These are phyloP conservation scores for Cutaneotrichosporon spelunceum DNA, from an alignment of 1,284 basidiomycete species.

Conservation along the genomic window DNA sequence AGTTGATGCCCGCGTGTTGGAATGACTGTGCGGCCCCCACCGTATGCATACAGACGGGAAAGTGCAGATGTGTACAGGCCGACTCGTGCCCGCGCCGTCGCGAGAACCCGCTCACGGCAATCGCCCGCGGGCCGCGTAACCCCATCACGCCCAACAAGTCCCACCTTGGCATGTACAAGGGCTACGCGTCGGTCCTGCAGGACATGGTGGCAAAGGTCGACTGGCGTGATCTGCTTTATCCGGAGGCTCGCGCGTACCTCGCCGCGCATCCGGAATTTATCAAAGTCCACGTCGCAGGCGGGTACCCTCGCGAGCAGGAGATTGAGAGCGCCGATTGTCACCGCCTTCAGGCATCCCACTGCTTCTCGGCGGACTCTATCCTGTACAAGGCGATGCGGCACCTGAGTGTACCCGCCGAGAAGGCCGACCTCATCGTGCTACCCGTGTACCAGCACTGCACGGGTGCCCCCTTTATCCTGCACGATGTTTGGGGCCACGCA, in stretches of 20 bases:
- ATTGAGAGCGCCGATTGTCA: conserved; percentile 44
- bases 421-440: conserved; percentile 52
- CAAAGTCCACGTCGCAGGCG: conserved; percentile 47
- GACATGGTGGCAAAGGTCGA: conserved; percentile 32
- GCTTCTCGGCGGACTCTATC: conserved; percentile 51
- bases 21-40: conserved; percentile 50
- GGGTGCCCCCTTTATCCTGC: conserved; percentile 41
- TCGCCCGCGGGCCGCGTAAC: conserved; percentile 18
- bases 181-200: conserved; percentile 30
- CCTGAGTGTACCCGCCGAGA: conserved; percentile 46
- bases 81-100: conserved; percentile 42
- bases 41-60: conserved; percentile 50
- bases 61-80: conserved; percentile 49
- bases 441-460: conserved; percentile 52
- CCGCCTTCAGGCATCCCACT: conserved; percentile 43
- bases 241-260: conserved; percentile 41
- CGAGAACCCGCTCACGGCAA: conserved; percentile 37
- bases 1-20: conserved; percentile 46
- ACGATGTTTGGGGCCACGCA: conserved; percentile 49
- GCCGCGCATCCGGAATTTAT: conserved; percentile 39
- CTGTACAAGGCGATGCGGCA: conserved; percentile 46
- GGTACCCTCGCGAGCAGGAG: conserved; percentile 36
- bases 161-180: conserved; percentile 30
- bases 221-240: conserved; percentile 46
- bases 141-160: conserved; percentile 13